Evolutionary conservation across 768 basidiomycete species (phyloP).

Genomic region (Lepiota subincarnata): DNA sequence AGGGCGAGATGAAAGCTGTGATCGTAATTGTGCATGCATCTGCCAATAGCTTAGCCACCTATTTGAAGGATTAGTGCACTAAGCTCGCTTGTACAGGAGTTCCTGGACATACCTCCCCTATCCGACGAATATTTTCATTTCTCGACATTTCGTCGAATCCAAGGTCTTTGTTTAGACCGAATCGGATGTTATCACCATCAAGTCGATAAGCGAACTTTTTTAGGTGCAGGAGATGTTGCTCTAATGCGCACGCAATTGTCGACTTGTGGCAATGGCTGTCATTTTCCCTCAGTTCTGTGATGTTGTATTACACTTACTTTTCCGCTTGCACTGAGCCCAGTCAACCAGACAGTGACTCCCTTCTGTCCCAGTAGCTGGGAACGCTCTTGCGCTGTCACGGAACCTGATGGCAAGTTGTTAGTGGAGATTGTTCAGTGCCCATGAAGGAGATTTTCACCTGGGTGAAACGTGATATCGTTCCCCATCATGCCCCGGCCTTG

Average conservation of each 20-base stretch:
- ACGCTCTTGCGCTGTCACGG: conserved; percentile 69
- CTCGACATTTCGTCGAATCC: conserved; percentile 91
- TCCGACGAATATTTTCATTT: conserved; percentile 93
- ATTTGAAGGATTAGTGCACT: not conserved
- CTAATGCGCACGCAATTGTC: conserved; percentile 94
- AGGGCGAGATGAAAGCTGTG: conserved; percentile 99
- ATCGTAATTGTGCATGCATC: conserved; percentile 82
- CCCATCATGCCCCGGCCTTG: conserved; percentile 26
- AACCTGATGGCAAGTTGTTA: conserved; percentile 52
- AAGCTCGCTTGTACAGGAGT: not conserved
- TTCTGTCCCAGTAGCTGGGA: conserved; percentile 64
- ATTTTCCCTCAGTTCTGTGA: not conserved
- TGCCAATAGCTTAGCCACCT: conserved; percentile 95
- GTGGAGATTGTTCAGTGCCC: not conserved
- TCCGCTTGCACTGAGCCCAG: conserved; percentile 91
- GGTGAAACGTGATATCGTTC: conserved; percentile 65
- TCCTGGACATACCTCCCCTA: conserved; percentile 71
- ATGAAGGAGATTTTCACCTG: conserved; percentile 35
- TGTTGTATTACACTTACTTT: conserved; percentile 51
- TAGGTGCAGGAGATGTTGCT: conserved; percentile 89
- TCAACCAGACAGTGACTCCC: conserved; percentile 94
- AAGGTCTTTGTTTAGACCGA: conserved; percentile 95
- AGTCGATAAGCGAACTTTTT: conserved; percentile 86
- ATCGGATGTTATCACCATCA: conserved; percentile 94
- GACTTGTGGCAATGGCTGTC: conserved; percentile 49